Base-by-base conservation (phyloP, 257 asterid species). In the Fraxinus excelsior region DNA sequence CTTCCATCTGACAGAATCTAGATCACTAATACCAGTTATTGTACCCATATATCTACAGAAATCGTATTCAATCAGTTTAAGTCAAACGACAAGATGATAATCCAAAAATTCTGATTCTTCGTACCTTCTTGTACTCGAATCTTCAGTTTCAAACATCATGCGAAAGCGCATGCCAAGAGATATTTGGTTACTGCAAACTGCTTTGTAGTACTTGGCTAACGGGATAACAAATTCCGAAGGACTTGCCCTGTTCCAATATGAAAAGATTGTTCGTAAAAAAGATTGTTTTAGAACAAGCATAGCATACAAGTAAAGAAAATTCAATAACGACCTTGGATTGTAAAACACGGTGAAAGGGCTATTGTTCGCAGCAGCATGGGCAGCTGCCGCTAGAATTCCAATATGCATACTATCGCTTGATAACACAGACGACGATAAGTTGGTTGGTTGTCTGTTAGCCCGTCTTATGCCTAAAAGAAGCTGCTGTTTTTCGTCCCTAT, bases 1-100 rank as follows among this genome's bases (percentile, higher is more conserved):
- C 85, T 84, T 86, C 90, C 90, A 86, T 80, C 88, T 84, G 64
- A 82, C 82, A 13, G 87, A 74, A 84, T 86, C 90, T 73, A 86
- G 79, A 74, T 86, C 90, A 62, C 87, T 84, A 53, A 86, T 82
- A 46, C 88, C 88, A 2, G 88, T 82, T 64, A 86, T 76, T 58
- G 90, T 84, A 51, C 90, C 90, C 90, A 86, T 86, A 78, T 84
- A 86, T 84, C 88, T 85, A 77, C 71, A 74, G 19, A 28, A 34
- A 29, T 34, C 23, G 18, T 42, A 13, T 13, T 42, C 18, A 12
- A 2, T 42, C 51, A 42, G 18, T 3, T 42, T 2, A 12, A 42
- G 51, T 42, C 51, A 42, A 42, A 42, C 4, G 18, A 42, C 51
- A 42, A 0, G 51, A 42, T 5, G 18, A 42, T 84, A 28, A 85